Conservation (phyloP, 2,329 filamentous ascomycete genomes). For the Aphanocladium album region DNA sequence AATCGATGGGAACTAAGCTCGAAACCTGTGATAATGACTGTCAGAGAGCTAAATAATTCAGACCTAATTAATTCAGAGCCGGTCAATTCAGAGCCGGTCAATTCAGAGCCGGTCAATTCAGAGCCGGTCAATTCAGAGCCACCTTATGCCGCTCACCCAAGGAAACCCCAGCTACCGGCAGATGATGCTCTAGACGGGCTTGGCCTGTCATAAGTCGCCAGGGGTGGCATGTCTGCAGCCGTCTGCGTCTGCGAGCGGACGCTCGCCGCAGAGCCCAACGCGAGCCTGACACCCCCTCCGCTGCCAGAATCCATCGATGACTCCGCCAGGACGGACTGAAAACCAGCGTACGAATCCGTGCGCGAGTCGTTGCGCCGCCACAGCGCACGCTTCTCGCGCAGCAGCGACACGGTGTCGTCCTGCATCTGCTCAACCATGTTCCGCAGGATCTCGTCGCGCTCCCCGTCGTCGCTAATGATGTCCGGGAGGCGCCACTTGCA, state of each 20-base stretch:
- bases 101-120: too few relatives aligned
- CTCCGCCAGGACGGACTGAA: not conserved
- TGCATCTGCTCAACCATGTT: constrained; percentile 21
- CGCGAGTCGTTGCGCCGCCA: not conserved
- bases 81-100: too few relatives aligned
- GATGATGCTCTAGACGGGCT: not conserved
- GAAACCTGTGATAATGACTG: too few relatives aligned
- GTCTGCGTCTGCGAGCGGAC: not conserved
- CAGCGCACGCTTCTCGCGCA: constrained; percentile 19
- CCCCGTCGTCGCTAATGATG: constrained; percentile 13
- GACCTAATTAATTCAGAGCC: too few relatives aligned
- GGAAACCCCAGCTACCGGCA: not conserved
- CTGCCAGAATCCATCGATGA: not conserved
- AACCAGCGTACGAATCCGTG: not conserved
- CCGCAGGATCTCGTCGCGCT: constrained; percentile 12
- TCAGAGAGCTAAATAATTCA: too few relatives aligned
- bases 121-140: too few relatives aligned
- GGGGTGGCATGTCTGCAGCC: too few relatives aligned
- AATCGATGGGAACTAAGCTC: too few relatives aligned
- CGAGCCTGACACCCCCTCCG: not conserved
- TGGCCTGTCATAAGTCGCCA: too few relatives aligned
- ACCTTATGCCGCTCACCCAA: too few relatives aligned
- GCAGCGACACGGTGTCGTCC: constrained; percentile 19
- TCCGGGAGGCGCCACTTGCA: constrained; percentile 29
- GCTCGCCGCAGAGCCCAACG: not conserved